These are phyloP conservation scores for Venturia effusa DNA, from an alignment of 2,329 filamentous ascomycete species.

Conservation along the genomic window DNA sequence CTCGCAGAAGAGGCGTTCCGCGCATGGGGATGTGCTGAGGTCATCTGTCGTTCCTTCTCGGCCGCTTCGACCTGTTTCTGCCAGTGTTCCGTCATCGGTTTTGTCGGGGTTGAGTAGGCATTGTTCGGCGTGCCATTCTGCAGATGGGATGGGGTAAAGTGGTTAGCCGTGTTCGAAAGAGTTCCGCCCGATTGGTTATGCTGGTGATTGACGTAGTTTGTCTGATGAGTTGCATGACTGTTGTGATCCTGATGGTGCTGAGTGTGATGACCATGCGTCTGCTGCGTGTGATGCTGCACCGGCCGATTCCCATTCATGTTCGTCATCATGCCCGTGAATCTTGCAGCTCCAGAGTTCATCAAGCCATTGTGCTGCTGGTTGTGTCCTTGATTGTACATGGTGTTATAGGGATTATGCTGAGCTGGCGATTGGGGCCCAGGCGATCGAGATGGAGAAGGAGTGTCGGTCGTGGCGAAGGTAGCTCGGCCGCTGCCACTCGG, in stretches of 20 bases:
- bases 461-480: constrained; percentile 25
- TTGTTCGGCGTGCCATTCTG: constrained; percentile 48
- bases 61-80: constrained; percentile 73
- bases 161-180: constrained; percentile 53
- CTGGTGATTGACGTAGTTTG: constrained; percentile 49
- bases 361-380: constrained; percentile 41
- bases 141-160: constrained; percentile 48
- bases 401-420: constrained; percentile 60
- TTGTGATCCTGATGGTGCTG: constrained; percentile 53
- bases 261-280: constrained; percentile 42
- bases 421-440: constrained; percentile 41
- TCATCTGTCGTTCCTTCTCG: constrained; percentile 60
- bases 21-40: constrained; percentile 55
- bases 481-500: neutral
- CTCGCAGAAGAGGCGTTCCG: constrained; percentile 60
- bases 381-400: constrained; percentile 56
- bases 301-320: constrained; percentile 9
- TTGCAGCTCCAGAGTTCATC: neutral
- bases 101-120: constrained; percentile 45
- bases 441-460: constrained; percentile 47
- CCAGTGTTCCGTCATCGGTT: constrained; percentile 65
- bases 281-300: constrained; percentile 30
- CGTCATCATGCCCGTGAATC: neutral
- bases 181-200: constrained; percentile 50
- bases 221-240: constrained; percentile 48